Conservation (phyloP, 2,329 filamentous ascomycete species). For the Amauroascus verrucosus region DNA sequence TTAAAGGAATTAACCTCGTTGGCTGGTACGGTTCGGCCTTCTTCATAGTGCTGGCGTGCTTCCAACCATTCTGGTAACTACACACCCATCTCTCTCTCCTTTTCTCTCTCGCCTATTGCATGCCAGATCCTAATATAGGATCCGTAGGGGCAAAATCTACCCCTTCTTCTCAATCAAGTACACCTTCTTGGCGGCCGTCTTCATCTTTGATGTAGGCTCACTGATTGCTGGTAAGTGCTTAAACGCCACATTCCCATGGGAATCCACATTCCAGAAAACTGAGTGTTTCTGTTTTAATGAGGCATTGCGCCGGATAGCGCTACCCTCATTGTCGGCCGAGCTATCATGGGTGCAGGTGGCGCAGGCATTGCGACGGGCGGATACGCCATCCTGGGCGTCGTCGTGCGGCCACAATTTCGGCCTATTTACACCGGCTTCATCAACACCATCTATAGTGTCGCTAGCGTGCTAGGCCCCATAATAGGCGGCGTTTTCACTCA, state of each 20-base stretch:
- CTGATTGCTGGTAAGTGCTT: conserved; percentile 25
- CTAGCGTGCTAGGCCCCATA: conserved; percentile 34
- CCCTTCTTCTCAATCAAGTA: conserved; percentile 36
- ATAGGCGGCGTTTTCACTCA: conserved; percentile 53
- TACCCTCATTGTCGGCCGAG: conserved; percentile 31
- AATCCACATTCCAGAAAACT: neutral
- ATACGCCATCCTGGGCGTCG: conserved; percentile 25
- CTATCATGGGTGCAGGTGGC: conserved; percentile 26
- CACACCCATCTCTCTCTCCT: neutral
- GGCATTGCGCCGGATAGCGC: conserved; percentile 34
- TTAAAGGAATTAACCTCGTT: conserved; percentile 38
- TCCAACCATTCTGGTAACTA: conserved; percentile 32
- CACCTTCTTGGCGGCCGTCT: conserved; percentile 30
- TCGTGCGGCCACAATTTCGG: conserved; percentile 17
- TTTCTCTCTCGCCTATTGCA: conserved; percentile 23
- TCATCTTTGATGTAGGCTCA: conserved; percentile 36
- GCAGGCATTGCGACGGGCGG: conserved; percentile 32
- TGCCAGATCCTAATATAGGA: neutral
- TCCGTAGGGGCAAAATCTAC: conserved; percentile 31
- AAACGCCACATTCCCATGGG: too few relatives aligned
- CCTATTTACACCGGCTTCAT: conserved; percentile 27
- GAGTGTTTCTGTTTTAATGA: neutral
- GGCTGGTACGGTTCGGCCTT: conserved; percentile 41
- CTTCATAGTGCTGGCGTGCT: conserved; percentile 34
- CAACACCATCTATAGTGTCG: conserved; percentile 30